Evolutionary conservation across 768 basidiomycete genomes (phyloP), one percentile per base, ranked within the genome.

Genomic region (Cubamyces lactineus): DNA sequence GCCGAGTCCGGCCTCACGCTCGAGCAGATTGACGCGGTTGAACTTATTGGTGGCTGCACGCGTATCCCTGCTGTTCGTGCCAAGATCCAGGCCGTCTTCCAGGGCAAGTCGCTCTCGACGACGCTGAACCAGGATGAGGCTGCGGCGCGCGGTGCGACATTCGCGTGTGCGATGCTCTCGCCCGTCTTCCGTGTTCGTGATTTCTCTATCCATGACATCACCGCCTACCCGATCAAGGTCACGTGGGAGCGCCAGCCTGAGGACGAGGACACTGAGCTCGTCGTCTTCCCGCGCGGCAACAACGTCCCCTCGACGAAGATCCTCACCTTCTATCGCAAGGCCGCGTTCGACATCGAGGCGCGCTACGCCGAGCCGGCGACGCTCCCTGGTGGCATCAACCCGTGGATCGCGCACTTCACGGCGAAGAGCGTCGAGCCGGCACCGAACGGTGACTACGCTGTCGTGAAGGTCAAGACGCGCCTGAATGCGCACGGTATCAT

Each of bases 61-160:
- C 95, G 96, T 77, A 82, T 98, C 57, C 96, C 96, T 23, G 87
- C 96, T 30, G 90, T 98, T 72, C 94, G 96, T 72, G 79, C 84
- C 40, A 85, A 88, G 73, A 96, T 99, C 77, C 87, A 91, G 71
- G 80, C 84, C 34, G 89, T 86, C 64, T 95, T 97, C 78, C 79
- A 80, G 40, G 91, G 90, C 55, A 94, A 94, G 77, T 59, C 77
- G n/a, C 88, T 98, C 66, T 91, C 85, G 17, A 89, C 89, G 67
- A 98, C 97, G 34, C 87, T 96, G 73, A 99, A 98, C 82, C 94
- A 96, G 79, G 97, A 98, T 68, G 97, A 98, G 79, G 96, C 97
- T 62, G 83, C 95, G 68, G 94, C 94, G 9, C 92, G 96, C 47
- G 97, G 96, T 43, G 92, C 95, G 53, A 98, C 97, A 57, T 97